Evolutionary conservation across 495 filamentous ascomycete species (phyloP).

Genomic region (Hypoxylon intermedium): DNA sequence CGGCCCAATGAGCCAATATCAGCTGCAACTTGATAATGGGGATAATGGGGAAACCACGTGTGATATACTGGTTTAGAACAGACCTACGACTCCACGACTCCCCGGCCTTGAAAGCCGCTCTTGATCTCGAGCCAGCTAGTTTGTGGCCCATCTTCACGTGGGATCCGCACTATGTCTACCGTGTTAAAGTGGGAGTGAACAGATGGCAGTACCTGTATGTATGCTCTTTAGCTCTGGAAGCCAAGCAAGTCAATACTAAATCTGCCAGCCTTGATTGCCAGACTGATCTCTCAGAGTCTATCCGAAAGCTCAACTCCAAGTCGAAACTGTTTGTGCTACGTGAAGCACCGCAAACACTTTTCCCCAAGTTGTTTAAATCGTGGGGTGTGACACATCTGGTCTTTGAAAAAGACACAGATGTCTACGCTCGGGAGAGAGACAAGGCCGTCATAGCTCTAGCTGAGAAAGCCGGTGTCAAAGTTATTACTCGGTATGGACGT

Average conservation of each 20-base stretch:
- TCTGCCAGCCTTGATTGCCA: slow-evolving; percentile 65
- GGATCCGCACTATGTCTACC: slow-evolving; percentile 78
- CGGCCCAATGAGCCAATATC: not conserved
- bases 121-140: slow-evolving; percentile 65
- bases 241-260: slow-evolving; percentile 8
- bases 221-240: slow-evolving; percentile 12
- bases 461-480: slow-evolving; percentile 66
- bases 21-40: slow-evolving; percentile 29
- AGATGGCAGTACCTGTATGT: slow-evolving; percentile 72
- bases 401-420: slow-evolving; percentile 76
- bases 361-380: slow-evolving; percentile 70
- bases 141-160: slow-evolving; percentile 74
- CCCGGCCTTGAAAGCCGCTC: slow-evolving; percentile 68
- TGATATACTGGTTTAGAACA: slow-evolving; percentile 79
- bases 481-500: slow-evolving; percentile 64
- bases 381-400: slow-evolving; percentile 75
- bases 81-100: slow-evolving; percentile 77
- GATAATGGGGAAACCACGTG: slow-evolving; percentile 55
- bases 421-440: slow-evolving; percentile 69
- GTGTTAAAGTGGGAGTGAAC: slow-evolving; percentile 67
- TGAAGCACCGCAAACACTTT: slow-evolving; percentile 69
- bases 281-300: slow-evolving; percentile 65
- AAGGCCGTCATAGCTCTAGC: slow-evolving; percentile 60
- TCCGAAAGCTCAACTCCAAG: slow-evolving; percentile 66
- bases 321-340: slow-evolving; percentile 71